phyloP scores from a whole-genome alignment of 768 basidiomycete genomes.

The Kwoniella mangroviensis region DNA sequence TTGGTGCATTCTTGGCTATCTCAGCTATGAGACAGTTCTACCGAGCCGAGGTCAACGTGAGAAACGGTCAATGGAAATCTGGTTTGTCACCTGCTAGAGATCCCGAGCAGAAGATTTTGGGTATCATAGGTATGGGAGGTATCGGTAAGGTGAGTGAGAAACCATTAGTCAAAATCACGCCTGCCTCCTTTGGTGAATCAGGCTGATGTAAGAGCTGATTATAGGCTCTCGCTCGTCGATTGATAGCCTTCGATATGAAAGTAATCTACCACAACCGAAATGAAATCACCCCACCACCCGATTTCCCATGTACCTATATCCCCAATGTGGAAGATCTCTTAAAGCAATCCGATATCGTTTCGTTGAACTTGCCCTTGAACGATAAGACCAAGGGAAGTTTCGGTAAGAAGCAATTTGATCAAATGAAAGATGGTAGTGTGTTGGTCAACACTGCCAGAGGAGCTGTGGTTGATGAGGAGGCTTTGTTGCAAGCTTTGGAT shows the following conservation, averaged over 20 bases:
- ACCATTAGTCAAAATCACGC: too few relatives aligned
- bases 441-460: slow-evolving; percentile 91
- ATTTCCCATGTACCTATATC: slow-evolving; percentile 75
- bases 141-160: slow-evolving; percentile 25
- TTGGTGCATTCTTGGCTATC: slow-evolving; percentile 48
- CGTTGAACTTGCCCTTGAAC: slow-evolving; percentile 80
- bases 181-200: background rate
- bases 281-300: slow-evolving; percentile 63
- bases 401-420: slow-evolving; percentile 73
- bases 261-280: slow-evolving; percentile 72
- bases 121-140: slow-evolving; percentile 60
- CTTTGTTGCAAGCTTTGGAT: slow-evolving; percentile 80
- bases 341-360: slow-evolving; percentile 75
- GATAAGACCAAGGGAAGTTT: slow-evolving; percentile 73
- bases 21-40: slow-evolving; percentile 43
- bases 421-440: slow-evolving; percentile 75
- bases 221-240: slow-evolving; percentile 63
- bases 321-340: slow-evolving; percentile 68
- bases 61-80: slow-evolving; percentile 24
- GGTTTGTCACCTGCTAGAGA: slow-evolving; percentile 52
- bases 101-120: slow-evolving; percentile 56
- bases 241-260: slow-evolving; percentile 83
- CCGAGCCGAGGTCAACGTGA: slow-evolving; percentile 26
- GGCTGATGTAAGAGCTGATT: slow-evolving; percentile 42
- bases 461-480: slow-evolving; percentile 84